A percentile compares a stretch with the other conserved stretches of the same genome.
These are phyloP conservation scores for Fusarium aywerte DNA, from an alignment of 2,329 filamentous ascomycete species.

Conservation along the genomic window DNA sequence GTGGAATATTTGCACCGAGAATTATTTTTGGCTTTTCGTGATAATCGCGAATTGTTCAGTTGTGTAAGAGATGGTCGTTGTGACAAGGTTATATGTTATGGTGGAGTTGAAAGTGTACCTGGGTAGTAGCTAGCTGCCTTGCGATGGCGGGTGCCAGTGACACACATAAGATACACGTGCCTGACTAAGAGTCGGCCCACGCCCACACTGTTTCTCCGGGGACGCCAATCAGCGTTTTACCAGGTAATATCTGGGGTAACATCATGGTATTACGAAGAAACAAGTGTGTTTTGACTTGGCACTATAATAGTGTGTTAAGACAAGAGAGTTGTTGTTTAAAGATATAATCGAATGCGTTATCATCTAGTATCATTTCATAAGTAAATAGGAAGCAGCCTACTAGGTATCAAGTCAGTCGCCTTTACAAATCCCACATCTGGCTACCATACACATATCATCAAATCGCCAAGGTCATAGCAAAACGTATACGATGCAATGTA, in stretches of 20 bases:
- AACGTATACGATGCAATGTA: too few relatives aligned
- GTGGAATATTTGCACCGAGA: background rate
- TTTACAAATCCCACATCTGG: too few relatives aligned
- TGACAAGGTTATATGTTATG: conserved; percentile 33
- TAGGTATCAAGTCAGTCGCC: background rate
- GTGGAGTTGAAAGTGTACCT: conserved; percentile 34
- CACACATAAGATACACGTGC: conserved; percentile 46
- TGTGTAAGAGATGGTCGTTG: conserved; percentile 20
- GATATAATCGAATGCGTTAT: too few relatives aligned
- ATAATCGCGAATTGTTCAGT: conserved; percentile 13
- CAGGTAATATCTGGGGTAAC: conserved; percentile 13
- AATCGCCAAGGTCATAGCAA: too few relatives aligned
- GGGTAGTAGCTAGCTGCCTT: conserved; percentile 17
- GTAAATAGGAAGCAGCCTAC: background rate
- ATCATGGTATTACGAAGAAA: background rate
- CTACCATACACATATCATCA: too few relatives aligned
- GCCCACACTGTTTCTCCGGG: conserved; percentile 38
- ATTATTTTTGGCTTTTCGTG: background rate
- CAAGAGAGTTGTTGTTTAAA: too few relatives aligned
- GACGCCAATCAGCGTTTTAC: conserved; percentile 4
- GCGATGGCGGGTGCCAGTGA: conserved; percentile 34
- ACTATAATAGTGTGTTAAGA: too few relatives aligned
- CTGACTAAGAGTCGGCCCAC: conserved; percentile 22
- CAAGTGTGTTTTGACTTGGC: background rate
- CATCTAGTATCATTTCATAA: background rate